Conservation (phyloP, 2,329 filamentous ascomycete genomes). For the Tolypocladium sp. region DNA sequence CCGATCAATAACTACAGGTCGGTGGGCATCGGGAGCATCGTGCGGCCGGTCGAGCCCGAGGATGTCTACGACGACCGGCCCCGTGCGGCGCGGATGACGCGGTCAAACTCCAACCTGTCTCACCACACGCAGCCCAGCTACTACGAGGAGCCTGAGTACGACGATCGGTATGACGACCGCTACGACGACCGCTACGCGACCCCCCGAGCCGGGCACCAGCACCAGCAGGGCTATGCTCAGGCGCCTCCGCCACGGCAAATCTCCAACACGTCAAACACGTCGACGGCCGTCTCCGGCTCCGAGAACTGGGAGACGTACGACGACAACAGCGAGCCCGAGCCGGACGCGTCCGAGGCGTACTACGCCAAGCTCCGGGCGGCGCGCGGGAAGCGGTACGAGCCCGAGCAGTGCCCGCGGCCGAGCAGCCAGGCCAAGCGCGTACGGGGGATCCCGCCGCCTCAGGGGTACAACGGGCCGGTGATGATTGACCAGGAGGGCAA, state of each 20-base stretch:
- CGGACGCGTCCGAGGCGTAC: conserved; percentile 69
- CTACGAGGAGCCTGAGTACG: conserved; percentile 21
- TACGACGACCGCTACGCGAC: conserved; percentile 29
- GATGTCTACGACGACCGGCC: conserved; percentile 72
- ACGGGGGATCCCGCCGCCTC: conserved; percentile 42
- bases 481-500: conserved; percentile 51
- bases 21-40: conserved; percentile 41
- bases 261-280: conserved; percentile 51
- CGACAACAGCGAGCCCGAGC: conserved; percentile 67
- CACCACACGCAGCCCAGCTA: conserved; percentile 20
- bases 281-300: conserved; percentile 70
- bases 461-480: conserved; percentile 35
- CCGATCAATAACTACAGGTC: conserved; percentile 39
- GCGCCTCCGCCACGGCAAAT: conserved; percentile 52
- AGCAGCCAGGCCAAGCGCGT: conserved; percentile 42
- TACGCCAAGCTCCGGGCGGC: conserved; percentile 68
- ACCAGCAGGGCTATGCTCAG: conserved; percentile 26
- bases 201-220: conserved; percentile 19
- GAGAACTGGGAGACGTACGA: conserved; percentile 99
- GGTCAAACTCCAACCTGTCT: conserved; percentile 30
- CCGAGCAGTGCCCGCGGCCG: conserved; percentile 34
- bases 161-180: conserved; percentile 4
- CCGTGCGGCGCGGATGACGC: conserved; percentile 22
- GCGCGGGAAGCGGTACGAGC: conserved; percentile 53
- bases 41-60: conserved; percentile 60